Base-by-base conservation (phyloP, 2,329 filamentous ascomycete genomes). In the Phialocephala subalpina region DNA sequence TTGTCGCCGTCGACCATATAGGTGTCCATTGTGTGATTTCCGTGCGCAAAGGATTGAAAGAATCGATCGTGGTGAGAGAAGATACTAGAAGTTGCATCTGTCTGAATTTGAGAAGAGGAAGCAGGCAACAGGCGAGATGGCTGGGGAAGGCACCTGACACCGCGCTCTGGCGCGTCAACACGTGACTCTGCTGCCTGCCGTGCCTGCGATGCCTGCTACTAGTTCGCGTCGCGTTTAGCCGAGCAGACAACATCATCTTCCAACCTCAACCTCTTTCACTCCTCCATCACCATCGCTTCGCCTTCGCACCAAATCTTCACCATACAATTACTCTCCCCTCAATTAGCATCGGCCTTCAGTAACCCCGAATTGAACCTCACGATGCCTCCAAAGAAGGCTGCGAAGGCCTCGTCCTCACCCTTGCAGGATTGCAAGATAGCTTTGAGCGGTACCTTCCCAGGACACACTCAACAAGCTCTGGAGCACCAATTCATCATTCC, bases 361-460 rank as follows among this genome's bases (percentile, higher is more conserved):
- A 38, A 56, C 18, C 40, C 62, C n/a, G 60, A 58, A 36, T 14
- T 35, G 14, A n/a, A 56, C 22, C 12, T 33, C 52, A 65, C 58
- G 14, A 57, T 33, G 27, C 53, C 42, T 6, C 56, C 40, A 9
- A 25, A 22, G n/a, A 60, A 59, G n/a, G 16, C 40, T n/a, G 22
- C 20, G n/a, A 60, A 59, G 27, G 16, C 52, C 20, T 33, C 12
- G 12, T 11, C n/a, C 25, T 63, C 74, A 1, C 78, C 84, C 0
- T 78, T 90, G 3, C 76, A 80, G 1, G 84, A 82, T 4, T 82
- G 78, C 70, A 79, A 79, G 6, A 79, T 92, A 53, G 85, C 83
- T 25, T 75, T 91, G 29, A 89, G 86, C 64, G 90, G 90, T 66
- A 84, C 84, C 5, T 89, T 92, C 70, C 78, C 83, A 1, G 80